phyloP scores from a whole-genome alignment of 2,329 filamentous ascomycete species.

The Claviceps cyperi region DNA sequence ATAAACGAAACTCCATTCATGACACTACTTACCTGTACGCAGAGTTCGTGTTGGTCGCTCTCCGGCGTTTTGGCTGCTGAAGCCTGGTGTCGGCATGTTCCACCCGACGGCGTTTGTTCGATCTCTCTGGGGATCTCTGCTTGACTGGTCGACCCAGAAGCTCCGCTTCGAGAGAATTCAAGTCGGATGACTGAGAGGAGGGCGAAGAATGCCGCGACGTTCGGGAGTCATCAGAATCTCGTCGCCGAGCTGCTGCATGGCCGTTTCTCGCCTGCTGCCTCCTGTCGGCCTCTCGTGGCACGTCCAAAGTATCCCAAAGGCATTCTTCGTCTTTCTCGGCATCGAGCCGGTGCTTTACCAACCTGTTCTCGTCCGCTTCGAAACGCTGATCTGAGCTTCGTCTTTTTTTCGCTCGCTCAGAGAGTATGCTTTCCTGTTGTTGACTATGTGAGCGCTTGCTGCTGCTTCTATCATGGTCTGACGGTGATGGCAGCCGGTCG shows the following conservation, averaged over 20 bases:
- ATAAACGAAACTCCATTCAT: not conserved
- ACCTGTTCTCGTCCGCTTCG: not conserved
- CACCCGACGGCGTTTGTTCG: slow-evolving; percentile 9
- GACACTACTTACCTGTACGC: slow-evolving; percentile 20
- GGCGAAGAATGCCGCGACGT: slow-evolving; percentile 17
- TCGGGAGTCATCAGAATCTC: slow-evolving; percentile 11
- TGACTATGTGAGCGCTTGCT: not conserved
- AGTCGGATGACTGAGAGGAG: slow-evolving; percentile 20
- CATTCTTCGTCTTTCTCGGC: slow-evolving; percentile 13
- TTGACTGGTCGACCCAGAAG: slow-evolving; percentile 21
- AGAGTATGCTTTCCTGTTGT: not conserved
- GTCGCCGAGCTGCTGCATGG: slow-evolving; percentile 2
- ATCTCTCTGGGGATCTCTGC: slow-evolving; percentile 15
- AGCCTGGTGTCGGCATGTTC: slow-evolving; percentile 7
- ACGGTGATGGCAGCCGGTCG: not conserved
- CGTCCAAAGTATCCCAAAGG: slow-evolving; percentile 4
- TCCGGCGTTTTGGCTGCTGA: slow-evolving; percentile 18
- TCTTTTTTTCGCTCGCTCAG: not conserved
- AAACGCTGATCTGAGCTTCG: not conserved
- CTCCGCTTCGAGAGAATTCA: slow-evolving; percentile 25
- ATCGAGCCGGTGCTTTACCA: slow-evolving; percentile 15
- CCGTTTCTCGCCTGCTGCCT: slow-evolving; percentile 1
- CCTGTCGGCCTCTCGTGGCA: slow-evolving; percentile 5
- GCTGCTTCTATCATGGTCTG: not conserved
- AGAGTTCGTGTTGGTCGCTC: slow-evolving; percentile 19